A percentile compares a stretch with the other conserved stretches of the same genome.
These are phyloP conservation scores for Symbiotaphrina buchneri DNA, from an alignment of 495 filamentous ascomycete species.

Conservation along the genomic window DNA sequence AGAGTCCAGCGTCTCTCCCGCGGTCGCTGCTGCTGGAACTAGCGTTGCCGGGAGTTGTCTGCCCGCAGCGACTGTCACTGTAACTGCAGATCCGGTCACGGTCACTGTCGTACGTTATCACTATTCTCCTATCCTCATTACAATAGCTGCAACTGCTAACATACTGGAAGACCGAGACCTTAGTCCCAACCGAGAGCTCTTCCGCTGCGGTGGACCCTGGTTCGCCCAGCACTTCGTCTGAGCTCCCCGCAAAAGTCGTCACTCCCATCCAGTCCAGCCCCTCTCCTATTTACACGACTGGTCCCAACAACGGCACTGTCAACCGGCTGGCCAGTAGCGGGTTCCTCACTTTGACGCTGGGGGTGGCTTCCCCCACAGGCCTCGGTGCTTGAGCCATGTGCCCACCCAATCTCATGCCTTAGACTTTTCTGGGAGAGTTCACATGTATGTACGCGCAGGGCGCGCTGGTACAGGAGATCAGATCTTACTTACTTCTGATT, in stretches of 20 bases:
- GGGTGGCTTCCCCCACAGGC: neutral
- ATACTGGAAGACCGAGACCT: neutral
- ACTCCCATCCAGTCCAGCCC: too few species aligned
- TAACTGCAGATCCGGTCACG: neutral
- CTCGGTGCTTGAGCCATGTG: neutral
- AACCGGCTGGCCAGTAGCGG: conserved; percentile 12
- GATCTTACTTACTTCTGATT: neutral
- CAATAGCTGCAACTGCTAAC: neutral
- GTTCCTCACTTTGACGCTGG: conserved; percentile 12
- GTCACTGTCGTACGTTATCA: neutral
- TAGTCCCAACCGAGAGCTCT: neutral
- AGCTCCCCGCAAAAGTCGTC: too few species aligned
- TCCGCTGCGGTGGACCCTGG: neutral
- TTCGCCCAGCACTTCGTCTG: neutral
- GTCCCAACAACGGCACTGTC: neutral
- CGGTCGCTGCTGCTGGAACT: neutral
- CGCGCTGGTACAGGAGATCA: neutral
- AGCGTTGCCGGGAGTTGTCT: neutral
- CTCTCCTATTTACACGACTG: too few species aligned
- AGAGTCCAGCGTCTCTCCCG: conserved; percentile 6
- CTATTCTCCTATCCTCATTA: neutral
- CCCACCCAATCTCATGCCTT: neutral
- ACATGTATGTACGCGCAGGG: neutral
- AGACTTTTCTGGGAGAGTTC: neutral
- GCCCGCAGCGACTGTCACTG: neutral